Evolutionary conservation across 805 yeast genomes (phyloP).

Genomic region (Candida broadrunensis): DNA sequence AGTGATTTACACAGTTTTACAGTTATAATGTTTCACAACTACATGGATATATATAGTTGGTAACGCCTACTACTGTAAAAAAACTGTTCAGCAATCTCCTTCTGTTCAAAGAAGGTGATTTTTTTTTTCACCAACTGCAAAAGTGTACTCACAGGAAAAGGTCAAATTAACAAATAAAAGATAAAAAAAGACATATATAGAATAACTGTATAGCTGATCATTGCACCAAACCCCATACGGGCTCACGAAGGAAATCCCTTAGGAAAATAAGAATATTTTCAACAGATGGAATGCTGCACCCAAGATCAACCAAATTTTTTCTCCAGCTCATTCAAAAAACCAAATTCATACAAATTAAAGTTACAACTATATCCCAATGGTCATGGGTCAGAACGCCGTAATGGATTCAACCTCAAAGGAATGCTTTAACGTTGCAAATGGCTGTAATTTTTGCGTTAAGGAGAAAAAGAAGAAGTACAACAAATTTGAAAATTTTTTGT

Average conservation of each 20-base stretch:
- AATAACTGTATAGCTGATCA: constrained; percentile 53
- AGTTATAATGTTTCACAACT: too few relatives aligned
- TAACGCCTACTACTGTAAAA: too few relatives aligned
- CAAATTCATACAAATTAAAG: constrained; percentile 31
- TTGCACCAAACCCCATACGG: constrained; percentile 72
- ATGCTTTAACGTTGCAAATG: constrained; percentile 60
- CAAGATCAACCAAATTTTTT: constrained; percentile 56
- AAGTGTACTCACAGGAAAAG: too few relatives aligned
- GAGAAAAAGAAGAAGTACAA: constrained; percentile 10
- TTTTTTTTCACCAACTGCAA: too few relatives aligned
- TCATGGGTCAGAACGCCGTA: constrained; percentile 71
- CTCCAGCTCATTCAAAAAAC: constrained; percentile 57
- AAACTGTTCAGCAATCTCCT: too few relatives aligned
- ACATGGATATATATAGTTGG: too few relatives aligned
- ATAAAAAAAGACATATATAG: too few relatives aligned
- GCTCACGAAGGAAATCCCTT: constrained; percentile 75
- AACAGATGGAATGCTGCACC: constrained; percentile 69
- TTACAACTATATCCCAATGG: constrained; percentile 56
- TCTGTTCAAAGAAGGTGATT: too few relatives aligned
- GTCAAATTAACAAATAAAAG: too few relatives aligned
- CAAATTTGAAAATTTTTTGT: constrained; percentile 3
- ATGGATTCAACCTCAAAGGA: constrained; percentile 68
- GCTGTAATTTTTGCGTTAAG: constrained; percentile 66
- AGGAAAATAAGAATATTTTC: constrained; percentile 44
- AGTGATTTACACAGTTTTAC: too few relatives aligned